phyloP scores from a whole-genome alignment of 352 stramenopile genomes.

The Elongisporangium anandrum region DNA sequence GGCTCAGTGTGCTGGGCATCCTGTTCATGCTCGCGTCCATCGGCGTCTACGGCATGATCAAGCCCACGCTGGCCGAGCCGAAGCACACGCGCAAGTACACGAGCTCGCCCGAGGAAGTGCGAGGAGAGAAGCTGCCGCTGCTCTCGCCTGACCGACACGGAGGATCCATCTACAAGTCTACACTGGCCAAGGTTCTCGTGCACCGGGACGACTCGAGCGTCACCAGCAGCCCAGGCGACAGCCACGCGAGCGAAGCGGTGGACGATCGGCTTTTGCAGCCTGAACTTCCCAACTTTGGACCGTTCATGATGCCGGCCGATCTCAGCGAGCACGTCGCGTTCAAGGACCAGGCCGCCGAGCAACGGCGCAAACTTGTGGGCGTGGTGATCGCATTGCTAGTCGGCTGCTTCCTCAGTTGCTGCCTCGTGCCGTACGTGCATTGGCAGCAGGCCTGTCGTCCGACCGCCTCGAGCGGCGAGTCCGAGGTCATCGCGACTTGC shows the following conservation, averaged over 20 bases:
- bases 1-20: slow-evolving; percentile 61
- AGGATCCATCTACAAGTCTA: slow-evolving; percentile 1
- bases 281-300: slow-evolving; percentile 79
- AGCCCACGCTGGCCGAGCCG: slow-evolving; percentile 43
- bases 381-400: slow-evolving; percentile 62
- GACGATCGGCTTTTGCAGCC: slow-evolving; percentile 61
- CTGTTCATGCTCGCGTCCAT: slow-evolving; percentile 78
- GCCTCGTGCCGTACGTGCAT: slow-evolving; percentile 72
- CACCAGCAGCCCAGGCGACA: not conserved
- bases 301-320: slow-evolving; percentile 70
- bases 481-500: slow-evolving; percentile 51
- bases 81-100: slow-evolving; percentile 9
- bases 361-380: slow-evolving; percentile 52
- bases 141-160: slow-evolving; percentile 9
- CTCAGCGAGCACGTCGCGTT: slow-evolving; percentile 56
- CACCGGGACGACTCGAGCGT: slow-evolving; percentile 11
- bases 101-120: slow-evolving; percentile 6
- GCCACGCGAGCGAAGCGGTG: slow-evolving; percentile 29
- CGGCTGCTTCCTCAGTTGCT: slow-evolving; percentile 67
- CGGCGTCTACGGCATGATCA: slow-evolving; percentile 72
- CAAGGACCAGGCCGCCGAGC: slow-evolving; percentile 40
- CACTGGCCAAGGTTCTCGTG: slow-evolving; percentile 11
- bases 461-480: slow-evolving; percentile 12
- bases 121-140: slow-evolving; percentile 33
- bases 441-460: slow-evolving; percentile 64